Conservation (phyloP, 495 filamentous ascomycete genomes). For the Chaetomium fimeti region DNA sequence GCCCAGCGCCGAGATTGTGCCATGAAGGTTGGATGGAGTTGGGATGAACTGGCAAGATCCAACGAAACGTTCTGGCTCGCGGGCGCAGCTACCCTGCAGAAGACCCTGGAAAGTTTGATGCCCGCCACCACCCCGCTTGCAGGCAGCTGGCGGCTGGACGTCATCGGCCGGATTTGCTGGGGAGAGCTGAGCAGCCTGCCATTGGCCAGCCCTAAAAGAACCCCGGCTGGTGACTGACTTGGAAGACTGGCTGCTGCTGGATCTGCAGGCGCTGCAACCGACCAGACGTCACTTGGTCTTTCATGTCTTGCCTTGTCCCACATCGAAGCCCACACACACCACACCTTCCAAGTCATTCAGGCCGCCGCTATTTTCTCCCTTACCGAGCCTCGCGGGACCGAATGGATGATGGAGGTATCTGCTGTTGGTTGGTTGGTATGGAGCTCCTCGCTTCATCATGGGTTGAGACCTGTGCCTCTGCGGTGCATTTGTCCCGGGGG, state of each 20-base stretch:
- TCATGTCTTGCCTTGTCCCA: slow-evolving; percentile 4
- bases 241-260: neutral
- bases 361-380: no score
- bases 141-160: neutral
- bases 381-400: no score
- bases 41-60: no score
- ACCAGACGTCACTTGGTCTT: slow-evolving; percentile 14
- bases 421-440: no score
- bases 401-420: no score
- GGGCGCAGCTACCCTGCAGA: no score
- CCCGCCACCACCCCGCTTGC: neutral
- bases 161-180: neutral
- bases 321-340: neutral
- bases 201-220: slow-evolving; percentile 18
- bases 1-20: no score
- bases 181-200: neutral
- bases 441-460: no score
- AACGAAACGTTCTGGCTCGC: no score
- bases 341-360: neutral
- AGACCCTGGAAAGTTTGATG: no score
- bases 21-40: no score
- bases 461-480: neutral
- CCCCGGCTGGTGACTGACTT: neutral
- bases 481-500: neutral
- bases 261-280: slow-evolving; percentile 6